Evolutionary conservation across 1,139 yeast species (phyloP).

Genomic region (Pichia sp.): DNA sequence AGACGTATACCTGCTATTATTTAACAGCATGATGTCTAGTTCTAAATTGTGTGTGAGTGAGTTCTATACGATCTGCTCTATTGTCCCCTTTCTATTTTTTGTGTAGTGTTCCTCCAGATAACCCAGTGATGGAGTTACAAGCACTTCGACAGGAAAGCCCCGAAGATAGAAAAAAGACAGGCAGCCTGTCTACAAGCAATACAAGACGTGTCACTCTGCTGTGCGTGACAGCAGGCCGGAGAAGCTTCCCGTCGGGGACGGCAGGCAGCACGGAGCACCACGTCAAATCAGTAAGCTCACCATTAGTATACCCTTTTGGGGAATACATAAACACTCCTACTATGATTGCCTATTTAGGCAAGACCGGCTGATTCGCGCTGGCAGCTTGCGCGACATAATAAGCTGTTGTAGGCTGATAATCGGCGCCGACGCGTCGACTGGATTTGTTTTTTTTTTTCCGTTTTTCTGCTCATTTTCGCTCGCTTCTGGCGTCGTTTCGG

Average conservation of each 20-base stretch:
- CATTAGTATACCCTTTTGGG: constrained; percentile 10
- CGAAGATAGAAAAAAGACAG: background rate
- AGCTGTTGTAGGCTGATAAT: background rate
- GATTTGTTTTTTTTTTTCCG: background rate
- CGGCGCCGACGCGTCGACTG: background rate
- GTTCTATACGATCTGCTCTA: too few species aligned
- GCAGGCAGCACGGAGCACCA: background rate
- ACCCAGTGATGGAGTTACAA: background rate
- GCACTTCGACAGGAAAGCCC: background rate
- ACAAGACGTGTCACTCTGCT: background rate
- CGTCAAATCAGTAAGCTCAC: background rate
- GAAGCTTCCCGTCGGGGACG: too few species aligned
- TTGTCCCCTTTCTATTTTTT: too few species aligned
- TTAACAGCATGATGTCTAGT: background rate
- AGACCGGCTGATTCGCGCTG: background rate
- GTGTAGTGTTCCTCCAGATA: too few species aligned
- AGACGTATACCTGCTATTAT: background rate
- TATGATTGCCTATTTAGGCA: constrained; percentile 4
- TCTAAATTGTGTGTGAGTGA: background rate
- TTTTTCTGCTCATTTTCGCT: too few species aligned
- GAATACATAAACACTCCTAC: constrained; percentile 4
- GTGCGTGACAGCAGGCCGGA: background rate
- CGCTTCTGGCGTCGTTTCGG: background rate
- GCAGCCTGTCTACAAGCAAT: background rate
- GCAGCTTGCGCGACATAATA: background rate